Base-by-base conservation (phyloP, 148 eudicot species). In the Diospyros lotus region DNA sequence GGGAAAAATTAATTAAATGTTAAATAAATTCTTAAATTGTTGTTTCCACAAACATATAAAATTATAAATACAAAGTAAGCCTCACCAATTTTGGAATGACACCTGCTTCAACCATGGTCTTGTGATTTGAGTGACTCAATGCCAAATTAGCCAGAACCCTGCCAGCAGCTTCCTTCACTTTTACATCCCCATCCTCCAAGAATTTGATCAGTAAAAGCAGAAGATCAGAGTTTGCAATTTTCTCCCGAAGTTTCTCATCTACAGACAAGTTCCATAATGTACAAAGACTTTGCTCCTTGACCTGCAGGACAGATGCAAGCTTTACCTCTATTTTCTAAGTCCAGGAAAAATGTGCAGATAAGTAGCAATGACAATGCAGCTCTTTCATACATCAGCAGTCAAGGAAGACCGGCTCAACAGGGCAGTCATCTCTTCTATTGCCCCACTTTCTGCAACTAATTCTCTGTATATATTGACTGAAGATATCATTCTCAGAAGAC, bases 91-190 rank as follows among this genome's bases (percentile, higher is more conserved):
- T 86, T 15, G 98, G 91, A 73, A 93, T 87, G 66, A 88, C 93
- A 81, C 85, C 88, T 68, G 87, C 93, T 88, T 91, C 94, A 71
- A 88, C 90, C 85, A 91, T 81, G 74, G 83, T 71, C 72, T 73
- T 77, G 80, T 91, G 98, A 87, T 82, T 91, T 70, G 78, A 78
- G 17, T 41, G 69, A 58, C 73, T 76, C 75, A 91, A 77, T 63
- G 96, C 84, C 76, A 93, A 80, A 83, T 91, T 93, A 66, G 94
- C 94, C 82, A 93, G 73, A 62, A 93, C 89, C 58, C 96, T 96
- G 48, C 87, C 96, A 76, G 91, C 88, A 66, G 93, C 88, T 81
- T 89, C 96, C 75, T 76, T 76, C 74, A 89, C 88, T 81, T 80
- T 89, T 53, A 82, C 45, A 59, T 89, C 87, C 48, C 91, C 94